Evolutionary conservation across 768 basidiomycete species (phyloP).

Genomic region (Hypholoma fasciculare): DNA sequence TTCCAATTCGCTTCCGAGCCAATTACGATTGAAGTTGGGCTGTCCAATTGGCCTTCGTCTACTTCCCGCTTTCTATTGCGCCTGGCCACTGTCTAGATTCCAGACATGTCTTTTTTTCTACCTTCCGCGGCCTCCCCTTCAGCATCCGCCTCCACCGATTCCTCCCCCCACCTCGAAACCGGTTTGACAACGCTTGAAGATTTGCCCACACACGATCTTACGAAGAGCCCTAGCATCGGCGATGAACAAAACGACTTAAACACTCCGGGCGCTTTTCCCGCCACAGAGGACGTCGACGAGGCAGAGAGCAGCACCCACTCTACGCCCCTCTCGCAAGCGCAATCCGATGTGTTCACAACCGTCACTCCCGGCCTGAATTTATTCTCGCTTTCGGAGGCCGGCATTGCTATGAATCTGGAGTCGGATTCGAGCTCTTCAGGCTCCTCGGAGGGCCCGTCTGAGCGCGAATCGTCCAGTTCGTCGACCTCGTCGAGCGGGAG

Average conservation of each 20-base stretch:
- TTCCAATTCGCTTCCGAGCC: too few relatives aligned
- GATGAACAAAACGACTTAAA: background rate
- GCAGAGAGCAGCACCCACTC: background rate
- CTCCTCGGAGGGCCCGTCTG: background rate
- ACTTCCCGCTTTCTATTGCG: too few relatives aligned
- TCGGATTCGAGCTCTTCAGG: background rate
- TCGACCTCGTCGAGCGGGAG: background rate
- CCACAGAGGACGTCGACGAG: background rate
- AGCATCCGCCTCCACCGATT: background rate
- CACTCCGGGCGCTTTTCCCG: background rate
- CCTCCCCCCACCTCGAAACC: background rate
- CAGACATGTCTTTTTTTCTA: background rate
- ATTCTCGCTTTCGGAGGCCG: background rate
- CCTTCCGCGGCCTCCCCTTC: background rate
- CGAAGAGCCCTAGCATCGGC: background rate
- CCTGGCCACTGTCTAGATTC: background rate
- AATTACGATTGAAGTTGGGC: too few relatives aligned
- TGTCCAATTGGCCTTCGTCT: too few relatives aligned
- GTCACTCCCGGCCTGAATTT: background rate
- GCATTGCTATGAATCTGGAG: background rate
- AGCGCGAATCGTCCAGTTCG: background rate
- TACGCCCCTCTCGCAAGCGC: background rate
- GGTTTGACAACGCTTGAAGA: background rate
- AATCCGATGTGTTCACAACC: background rate
- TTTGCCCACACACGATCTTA: background rate